Base-by-base conservation (phyloP, 2,329 filamentous ascomycete genomes). In the Tolypocladium nubicola region DNA sequence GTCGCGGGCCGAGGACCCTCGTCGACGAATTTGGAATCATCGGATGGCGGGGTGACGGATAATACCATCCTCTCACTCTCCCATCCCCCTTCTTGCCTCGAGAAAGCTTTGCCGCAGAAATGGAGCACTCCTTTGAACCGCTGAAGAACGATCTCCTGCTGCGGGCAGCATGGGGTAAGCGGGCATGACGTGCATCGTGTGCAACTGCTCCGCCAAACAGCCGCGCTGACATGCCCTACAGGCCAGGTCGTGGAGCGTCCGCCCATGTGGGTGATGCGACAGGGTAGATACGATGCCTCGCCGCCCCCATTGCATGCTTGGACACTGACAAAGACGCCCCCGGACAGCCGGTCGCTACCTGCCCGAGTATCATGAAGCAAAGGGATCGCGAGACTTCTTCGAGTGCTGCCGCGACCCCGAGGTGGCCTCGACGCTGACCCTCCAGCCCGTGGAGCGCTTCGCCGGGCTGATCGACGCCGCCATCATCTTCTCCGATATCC, bases 241-340 rank as follows among this genome's bases (percentile, higher is more conserved):
- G 92, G 93, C 71, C 82, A 97, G 75, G 86, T 86, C 71, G 89
- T 97, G 63, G 91, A 97, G 75, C 86, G 94, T 62, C 89, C 94
- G 60, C 94, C 94, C 58, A 90, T 95, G 79, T 99, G 94, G 94
- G 91, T 99, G 71, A 99, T 99, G 94, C 89, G 94, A 75, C 94
- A 99, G 85, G 91, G 91, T 93, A 79, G 72, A 73, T 61, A 23
- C 7, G 19, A 56, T 13, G 19, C 39, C 7, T 19, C 2, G 23
- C 16, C 5, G 33, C 23, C 40, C 40, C 16, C 39, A 52, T 26
- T 8, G 21, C 16, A 19, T 30, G 1, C 9, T 4, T 23, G 30
- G 37, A 26, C 16, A 23, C 43, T 52, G 56, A 56, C 39, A 41
- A 43, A 33, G 19, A 2, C 26, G 47, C 23, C 4, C 26, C 37